A percentile compares a stretch with the other conserved stretches of the same genome.
These are phyloP conservation scores for Nymphaea colorata DNA, from an alignment of 164 flowering plant species.

Conservation along the genomic window DNA sequence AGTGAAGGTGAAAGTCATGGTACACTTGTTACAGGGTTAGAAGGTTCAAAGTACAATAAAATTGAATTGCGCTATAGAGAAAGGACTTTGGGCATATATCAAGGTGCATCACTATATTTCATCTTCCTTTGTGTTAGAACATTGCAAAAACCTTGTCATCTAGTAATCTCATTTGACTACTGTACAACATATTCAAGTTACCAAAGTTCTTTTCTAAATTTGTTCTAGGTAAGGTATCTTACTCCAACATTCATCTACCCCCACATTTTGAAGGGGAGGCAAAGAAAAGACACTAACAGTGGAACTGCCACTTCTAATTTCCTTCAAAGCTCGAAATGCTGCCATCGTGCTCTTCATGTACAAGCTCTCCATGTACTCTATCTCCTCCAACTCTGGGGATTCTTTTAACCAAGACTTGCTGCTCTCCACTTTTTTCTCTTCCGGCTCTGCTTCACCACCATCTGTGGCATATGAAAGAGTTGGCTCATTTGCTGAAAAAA, in stretches of 20 bases:
- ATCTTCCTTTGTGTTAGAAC: neutral
- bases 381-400: conserved; percentile 34
- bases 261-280: conserved; percentile 32
- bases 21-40: too few species aligned
- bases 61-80: too few species aligned
- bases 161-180: neutral
- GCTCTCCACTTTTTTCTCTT: neutral
- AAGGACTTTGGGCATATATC: too few species aligned
- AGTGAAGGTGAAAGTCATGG: too few species aligned
- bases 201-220: conserved; percentile 3
- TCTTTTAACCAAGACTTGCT: conserved; percentile 6
- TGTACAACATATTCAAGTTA: neutral
- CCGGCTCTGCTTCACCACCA: neutral
- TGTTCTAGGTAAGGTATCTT: conserved; percentile 22
- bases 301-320: conserved; percentile 47
- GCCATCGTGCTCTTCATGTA: conserved; percentile 33
- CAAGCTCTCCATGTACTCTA: conserved; percentile 35
- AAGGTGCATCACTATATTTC: neutral
- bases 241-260: conserved; percentile 20
- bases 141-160: neutral
- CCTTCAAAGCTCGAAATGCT: conserved; percentile 41
- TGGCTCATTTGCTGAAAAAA: conserved; percentile 34
- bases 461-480: conserved; percentile 5
- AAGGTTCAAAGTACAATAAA: too few species aligned
- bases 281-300: conserved; percentile 41